Evolutionary conservation across 768 basidiomycete genomes (phyloP).

Genomic region (Tubosaeta sp.): DNA sequence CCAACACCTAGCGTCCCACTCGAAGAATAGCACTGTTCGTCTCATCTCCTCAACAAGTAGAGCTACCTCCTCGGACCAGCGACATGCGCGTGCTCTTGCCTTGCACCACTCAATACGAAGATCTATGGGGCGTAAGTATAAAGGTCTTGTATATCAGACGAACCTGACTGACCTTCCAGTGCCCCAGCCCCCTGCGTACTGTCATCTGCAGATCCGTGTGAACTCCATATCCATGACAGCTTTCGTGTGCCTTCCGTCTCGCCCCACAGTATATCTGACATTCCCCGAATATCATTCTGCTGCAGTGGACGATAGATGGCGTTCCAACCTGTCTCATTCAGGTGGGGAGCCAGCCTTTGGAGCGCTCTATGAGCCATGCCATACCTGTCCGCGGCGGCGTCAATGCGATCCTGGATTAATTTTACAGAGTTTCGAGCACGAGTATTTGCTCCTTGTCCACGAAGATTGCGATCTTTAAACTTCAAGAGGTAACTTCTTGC

Average conservation of each 20-base stretch:
- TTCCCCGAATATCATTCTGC: neutral
- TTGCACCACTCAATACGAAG: too few relatives aligned
- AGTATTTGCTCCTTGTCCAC: slow-evolving; percentile 1
- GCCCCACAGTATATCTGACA: neutral
- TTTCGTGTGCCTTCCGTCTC: neutral
- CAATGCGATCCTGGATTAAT: neutral
- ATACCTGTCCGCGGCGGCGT: neutral
- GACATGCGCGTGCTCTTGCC: too few relatives aligned
- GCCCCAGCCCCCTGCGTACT: too few relatives aligned
- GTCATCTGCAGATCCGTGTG: too few relatives aligned
- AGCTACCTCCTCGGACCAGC: too few relatives aligned
- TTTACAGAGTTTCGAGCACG: neutral
- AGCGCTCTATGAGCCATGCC: neutral
- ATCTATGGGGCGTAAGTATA: too few relatives aligned
- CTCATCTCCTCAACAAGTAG: too few relatives aligned
- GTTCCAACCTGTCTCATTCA: neutral
- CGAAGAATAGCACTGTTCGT: too few relatives aligned
- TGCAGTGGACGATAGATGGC: neutral
- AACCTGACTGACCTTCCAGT: too few relatives aligned
- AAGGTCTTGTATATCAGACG: too few relatives aligned
- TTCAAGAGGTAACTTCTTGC: neutral
- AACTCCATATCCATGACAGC: neutral
- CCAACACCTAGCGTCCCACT: too few relatives aligned
- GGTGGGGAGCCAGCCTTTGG: neutral
- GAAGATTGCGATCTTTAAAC: slow-evolving; percentile 5